These are phyloP conservation scores for Hypoxylon sp. DNA, from an alignment of 2,329 filamentous ascomycete species.

Conservation along the genomic window DNA sequence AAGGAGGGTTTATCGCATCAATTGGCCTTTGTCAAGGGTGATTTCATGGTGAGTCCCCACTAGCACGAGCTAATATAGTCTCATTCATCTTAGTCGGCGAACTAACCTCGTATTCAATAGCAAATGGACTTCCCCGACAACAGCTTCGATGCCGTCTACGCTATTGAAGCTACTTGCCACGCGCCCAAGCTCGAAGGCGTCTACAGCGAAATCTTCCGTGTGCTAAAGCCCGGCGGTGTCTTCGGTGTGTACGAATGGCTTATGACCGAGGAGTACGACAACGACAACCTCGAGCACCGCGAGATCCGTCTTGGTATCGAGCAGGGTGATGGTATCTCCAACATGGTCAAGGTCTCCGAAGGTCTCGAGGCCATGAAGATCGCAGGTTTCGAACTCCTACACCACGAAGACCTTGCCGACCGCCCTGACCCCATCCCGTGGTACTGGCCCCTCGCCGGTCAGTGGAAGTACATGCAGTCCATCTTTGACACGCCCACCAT, in stretches of 20 bases:
- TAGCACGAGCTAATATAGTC: background rate
- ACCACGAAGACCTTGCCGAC: conserved; percentile 89
- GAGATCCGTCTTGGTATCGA: conserved; percentile 95
- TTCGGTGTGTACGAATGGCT: conserved; percentile 99
- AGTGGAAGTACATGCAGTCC: conserved; percentile 86
- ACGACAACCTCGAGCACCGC: conserved; percentile 87
- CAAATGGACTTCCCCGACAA: conserved; percentile 97
- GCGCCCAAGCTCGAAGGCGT: conserved; percentile 91
- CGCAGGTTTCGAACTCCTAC: conserved; percentile 87
- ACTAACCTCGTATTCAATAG: conserved; percentile 56
- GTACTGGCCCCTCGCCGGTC: conserved; percentile 93
- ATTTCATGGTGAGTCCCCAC: conserved; percentile 81
- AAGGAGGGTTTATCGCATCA: conserved; percentile 86
- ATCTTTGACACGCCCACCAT: conserved; percentile 86
- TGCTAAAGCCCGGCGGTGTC: conserved; percentile 93
- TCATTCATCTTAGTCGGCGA: background rate
- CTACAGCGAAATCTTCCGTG: conserved; percentile 94
- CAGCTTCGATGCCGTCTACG: conserved; percentile 94
- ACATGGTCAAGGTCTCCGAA: conserved; percentile 92
- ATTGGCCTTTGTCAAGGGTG: conserved; percentile 90
- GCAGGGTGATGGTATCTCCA: conserved; percentile 95
- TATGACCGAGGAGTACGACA: conserved; percentile 97
- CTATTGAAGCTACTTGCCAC: conserved; percentile 97
- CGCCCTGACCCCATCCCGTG: conserved; percentile 83
- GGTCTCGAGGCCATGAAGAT: conserved; percentile 86